These are phyloP conservation scores for Tillandsia fasciculata DNA, from an alignment of 176 grass and related monocot species.

Conservation along the genomic window DNA sequence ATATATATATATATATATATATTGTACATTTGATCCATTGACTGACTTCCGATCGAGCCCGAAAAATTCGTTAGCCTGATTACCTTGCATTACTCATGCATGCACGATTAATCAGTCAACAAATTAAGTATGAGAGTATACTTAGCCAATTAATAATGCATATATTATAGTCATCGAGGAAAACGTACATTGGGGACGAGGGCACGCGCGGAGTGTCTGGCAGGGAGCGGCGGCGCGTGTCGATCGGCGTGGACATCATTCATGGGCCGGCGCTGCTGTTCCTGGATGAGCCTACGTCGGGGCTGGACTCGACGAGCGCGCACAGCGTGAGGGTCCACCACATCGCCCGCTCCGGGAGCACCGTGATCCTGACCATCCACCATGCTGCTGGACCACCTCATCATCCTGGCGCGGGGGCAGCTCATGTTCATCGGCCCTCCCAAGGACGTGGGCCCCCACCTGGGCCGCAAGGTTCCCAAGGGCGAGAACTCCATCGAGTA, in stretches of 20 bases:
- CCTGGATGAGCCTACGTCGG: conserved; percentile 68
- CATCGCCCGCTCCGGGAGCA: conserved; percentile 61
- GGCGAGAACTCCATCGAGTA: conserved; percentile 54
- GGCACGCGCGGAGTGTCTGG: conserved; percentile 54
- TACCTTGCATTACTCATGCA: too few relatives aligned
- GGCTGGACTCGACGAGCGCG: conserved; percentile 79
- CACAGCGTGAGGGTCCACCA: conserved; percentile 64
- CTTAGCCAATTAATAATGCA: too few relatives aligned
- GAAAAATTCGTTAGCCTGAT: too few relatives aligned
- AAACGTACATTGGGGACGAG: conserved; percentile 62
- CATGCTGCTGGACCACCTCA: conserved; percentile 51
- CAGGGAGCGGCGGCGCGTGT: conserved; percentile 62
- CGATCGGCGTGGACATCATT: conserved; percentile 74
- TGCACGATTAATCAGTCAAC: too few relatives aligned
- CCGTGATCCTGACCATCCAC: conserved; percentile 59
- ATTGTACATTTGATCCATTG: too few relatives aligned
- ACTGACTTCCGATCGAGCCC: too few relatives aligned
- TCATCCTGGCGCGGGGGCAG: conserved; percentile 55
- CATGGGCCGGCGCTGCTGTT: conserved; percentile 60
- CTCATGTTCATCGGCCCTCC: conserved; percentile 55
- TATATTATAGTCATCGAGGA: conserved; percentile 26
- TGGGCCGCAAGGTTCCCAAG: conserved; percentile 41
- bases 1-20: too few relatives aligned
- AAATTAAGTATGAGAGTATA: too few relatives aligned
- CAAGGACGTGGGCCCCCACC: conserved; percentile 32